Conservation (phyloP, 2,329 filamentous ascomycete genomes). For the Pleoardoris graminearum region DNA sequence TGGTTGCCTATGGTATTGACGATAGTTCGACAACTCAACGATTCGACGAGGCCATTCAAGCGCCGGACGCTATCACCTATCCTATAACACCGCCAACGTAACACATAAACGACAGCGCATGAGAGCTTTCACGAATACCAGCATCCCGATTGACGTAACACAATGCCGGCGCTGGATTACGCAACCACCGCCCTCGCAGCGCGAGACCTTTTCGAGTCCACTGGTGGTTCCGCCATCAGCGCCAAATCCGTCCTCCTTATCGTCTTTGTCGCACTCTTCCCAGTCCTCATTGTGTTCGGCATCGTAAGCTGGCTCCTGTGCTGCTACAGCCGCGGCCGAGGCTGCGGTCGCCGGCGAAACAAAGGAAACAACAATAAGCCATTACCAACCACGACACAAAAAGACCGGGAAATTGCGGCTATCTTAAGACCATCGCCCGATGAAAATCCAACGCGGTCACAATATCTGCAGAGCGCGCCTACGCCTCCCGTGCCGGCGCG, state of each 20-base stretch:
- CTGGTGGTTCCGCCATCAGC: constrained; percentile 16
- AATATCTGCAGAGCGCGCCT: not conserved
- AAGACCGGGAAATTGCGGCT: not conserved
- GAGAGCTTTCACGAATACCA: not conserved
- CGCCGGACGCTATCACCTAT: not conserved
- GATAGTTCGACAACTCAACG: not conserved
- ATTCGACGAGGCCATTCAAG: not conserved
- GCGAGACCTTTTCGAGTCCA: constrained; percentile 17
- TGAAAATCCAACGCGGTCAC: not conserved
- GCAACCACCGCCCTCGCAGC: constrained; percentile 19
- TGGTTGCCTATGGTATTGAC: not conserved
- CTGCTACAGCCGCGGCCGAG: not conserved
- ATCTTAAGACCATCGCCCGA: not conserved
- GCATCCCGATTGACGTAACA: not conserved
- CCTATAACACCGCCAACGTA: no score
- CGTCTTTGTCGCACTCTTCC: constrained; percentile 29
- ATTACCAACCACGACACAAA: not conserved
- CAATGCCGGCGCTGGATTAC: constrained; percentile 13
- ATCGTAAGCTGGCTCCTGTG: constrained; percentile 31
- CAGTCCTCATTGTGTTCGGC: constrained; percentile 28
- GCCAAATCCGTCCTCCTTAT: constrained; percentile 28
- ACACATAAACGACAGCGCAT: not conserved
- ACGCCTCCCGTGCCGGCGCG: not conserved
- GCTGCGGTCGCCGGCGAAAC: not conserved
- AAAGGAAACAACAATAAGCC: not conserved